phyloP scores from a whole-genome alignment of 2,329 filamentous ascomycete genomes.

The Sarocladium strictum region DNA sequence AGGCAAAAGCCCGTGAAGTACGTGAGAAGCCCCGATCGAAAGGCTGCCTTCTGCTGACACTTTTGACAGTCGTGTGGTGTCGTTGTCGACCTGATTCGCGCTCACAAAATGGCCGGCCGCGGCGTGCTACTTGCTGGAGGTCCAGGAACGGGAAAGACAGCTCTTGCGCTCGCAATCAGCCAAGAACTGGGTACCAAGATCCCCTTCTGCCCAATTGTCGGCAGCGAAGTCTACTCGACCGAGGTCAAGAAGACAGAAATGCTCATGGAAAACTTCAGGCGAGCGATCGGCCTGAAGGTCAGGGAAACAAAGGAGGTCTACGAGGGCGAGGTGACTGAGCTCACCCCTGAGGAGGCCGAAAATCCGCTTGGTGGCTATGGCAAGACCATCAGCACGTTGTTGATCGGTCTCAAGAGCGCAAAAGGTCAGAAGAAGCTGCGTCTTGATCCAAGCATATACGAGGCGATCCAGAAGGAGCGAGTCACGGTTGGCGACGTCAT shows the following conservation, averaged over 20 bases:
- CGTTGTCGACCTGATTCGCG: slow-evolving; percentile 89
- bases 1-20: slow-evolving; percentile 83
- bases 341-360: slow-evolving; percentile 95
- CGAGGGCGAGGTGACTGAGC: slow-evolving; percentile 95
- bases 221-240: slow-evolving; percentile 94
- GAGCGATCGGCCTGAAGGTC: slow-evolving; percentile 93
- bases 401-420: slow-evolving; percentile 91
- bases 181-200: slow-evolving; percentile 98
- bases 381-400: slow-evolving; percentile 91
- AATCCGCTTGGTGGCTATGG: slow-evolving; percentile 96
- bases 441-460: slow-evolving; percentile 96
- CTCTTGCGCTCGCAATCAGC: slow-evolving; percentile 88
- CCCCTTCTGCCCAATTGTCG: slow-evolving; percentile 96
- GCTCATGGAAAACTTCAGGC: slow-evolving; percentile 97
- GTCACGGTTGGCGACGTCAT: slow-evolving; percentile 96
- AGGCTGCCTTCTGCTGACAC: slow-evolving; percentile 14
- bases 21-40: background rate
- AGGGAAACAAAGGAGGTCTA: slow-evolving; percentile 99
- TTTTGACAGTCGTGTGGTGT: slow-evolving; percentile 79
- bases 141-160: slow-evolving; percentile 95
- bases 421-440: slow-evolving; percentile 97
- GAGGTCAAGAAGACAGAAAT: slow-evolving; percentile 99
- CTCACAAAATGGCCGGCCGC: slow-evolving; percentile 95
- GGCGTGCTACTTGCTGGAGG: slow-evolving; percentile 91
- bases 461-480: slow-evolving; percentile 97